Percentiles rank a stretch among this genome's conserved stretches.
phyloP scores from a whole-genome alignment of 495 filamentous ascomycete species.

The Neurospora discreta region DNA sequence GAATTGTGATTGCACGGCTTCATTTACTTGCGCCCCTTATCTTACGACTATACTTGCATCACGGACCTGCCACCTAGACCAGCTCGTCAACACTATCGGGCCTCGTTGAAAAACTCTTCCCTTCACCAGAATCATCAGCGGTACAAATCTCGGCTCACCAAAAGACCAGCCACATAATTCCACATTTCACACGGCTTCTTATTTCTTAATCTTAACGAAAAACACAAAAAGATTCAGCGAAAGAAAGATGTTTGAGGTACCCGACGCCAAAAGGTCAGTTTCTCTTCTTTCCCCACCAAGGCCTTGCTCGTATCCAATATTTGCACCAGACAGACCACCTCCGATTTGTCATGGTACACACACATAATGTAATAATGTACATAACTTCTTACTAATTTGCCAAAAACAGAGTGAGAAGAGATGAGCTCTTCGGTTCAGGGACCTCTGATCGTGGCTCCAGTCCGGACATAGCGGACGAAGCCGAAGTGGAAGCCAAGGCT shows the following conservation, averaged over 20 bases:
- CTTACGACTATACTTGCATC: not conserved
- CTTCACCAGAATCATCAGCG: not conserved
- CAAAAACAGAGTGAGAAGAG: conserved; percentile 35
- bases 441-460: conserved; percentile 15
- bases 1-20: not conserved
- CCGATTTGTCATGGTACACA: not conserved
- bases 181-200: not conserved
- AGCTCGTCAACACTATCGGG: not conserved
- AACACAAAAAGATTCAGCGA: not conserved
- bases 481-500: conserved; percentile 21
- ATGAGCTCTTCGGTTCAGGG: conserved; percentile 34
- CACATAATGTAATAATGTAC: not conserved
- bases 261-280: conserved; percentile 41
- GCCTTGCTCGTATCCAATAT: not conserved
- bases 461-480: conserved; percentile 11
- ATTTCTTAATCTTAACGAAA: no score
- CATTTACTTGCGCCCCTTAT: not conserved
- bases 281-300: not conserved
- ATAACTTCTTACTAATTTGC: not conserved
- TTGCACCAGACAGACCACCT: not conserved
- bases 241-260: conserved; percentile 39
- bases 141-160: not conserved
- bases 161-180: not conserved
- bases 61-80: not conserved
- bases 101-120: not conserved